These are phyloP conservation scores for Xerocomellus dryophilus DNA, from an alignment of 768 basidiomycete species.

Conservation along the genomic window DNA sequence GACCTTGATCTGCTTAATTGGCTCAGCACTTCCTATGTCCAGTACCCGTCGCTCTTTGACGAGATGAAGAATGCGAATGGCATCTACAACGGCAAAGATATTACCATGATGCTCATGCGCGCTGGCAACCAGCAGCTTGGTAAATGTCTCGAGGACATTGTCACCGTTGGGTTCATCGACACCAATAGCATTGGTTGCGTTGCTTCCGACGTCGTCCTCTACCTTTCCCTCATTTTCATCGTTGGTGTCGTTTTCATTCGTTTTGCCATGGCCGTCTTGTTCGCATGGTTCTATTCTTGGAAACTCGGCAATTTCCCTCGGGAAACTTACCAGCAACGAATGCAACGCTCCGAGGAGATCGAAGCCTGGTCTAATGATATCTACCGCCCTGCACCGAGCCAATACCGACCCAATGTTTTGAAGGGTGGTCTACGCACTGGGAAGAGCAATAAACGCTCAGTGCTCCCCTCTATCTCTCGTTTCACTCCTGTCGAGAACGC, in stretches of 20 bases:
- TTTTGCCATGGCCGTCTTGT: slow-evolving; percentile 95
- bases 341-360: slow-evolving; percentile 85
- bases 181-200: slow-evolving; percentile 94
- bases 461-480: slow-evolving; percentile 67
- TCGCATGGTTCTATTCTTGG: slow-evolving; percentile 98
- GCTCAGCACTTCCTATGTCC: slow-evolving; percentile 78
- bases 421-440: slow-evolving; percentile 58
- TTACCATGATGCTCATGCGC: slow-evolving; percentile 83
- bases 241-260: slow-evolving; percentile 94
- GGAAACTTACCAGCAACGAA: slow-evolving; percentile 90
- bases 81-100: slow-evolving; percentile 77
- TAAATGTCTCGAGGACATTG: slow-evolving; percentile 80
- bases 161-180: slow-evolving; percentile 92
- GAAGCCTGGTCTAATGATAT: slow-evolving; percentile 97
- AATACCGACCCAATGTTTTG: slow-evolving; percentile 84
- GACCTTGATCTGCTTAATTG: slow-evolving; percentile 83
- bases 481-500: slow-evolving; percentile 73
- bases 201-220: slow-evolving; percentile 91
- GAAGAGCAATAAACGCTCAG: slow-evolving; percentile 52
- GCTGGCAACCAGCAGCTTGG: slow-evolving; percentile 64
- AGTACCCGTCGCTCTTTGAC: slow-evolving; percentile 82
- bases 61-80: slow-evolving; percentile 65
- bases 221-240: slow-evolving; percentile 94
- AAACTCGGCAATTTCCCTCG: slow-evolving; percentile 88
- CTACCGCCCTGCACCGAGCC: slow-evolving; percentile 86